These are phyloP conservation scores for Oleoguttula mirabilis DNA, from an alignment of 495 filamentous ascomycete species.

Conservation along the genomic window DNA sequence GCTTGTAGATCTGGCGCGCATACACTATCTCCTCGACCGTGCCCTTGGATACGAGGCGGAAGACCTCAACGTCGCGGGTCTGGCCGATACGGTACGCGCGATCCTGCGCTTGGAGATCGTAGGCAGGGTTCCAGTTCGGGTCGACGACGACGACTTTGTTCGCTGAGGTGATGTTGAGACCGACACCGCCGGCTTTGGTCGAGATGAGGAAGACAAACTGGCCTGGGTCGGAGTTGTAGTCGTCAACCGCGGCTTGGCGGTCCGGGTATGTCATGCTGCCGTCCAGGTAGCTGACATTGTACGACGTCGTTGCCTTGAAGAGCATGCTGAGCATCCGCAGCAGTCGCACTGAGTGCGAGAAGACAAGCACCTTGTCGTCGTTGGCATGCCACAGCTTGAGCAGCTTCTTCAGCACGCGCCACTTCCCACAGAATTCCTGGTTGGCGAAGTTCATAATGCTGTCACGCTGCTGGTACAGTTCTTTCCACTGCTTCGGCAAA, in stretches of 20 bases:
- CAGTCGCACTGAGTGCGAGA: conserved; percentile 78
- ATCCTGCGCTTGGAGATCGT: conserved; percentile 92
- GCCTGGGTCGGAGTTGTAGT: conserved; percentile 79
- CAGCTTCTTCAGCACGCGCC: conserved; percentile 81
- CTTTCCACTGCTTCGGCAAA: conserved; percentile 63
- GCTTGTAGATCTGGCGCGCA: conserved; percentile 95
- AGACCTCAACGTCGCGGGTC: conserved; percentile 86
- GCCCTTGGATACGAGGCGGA: conserved; percentile 80
- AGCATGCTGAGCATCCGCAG: conserved; percentile 76
- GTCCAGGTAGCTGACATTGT: conserved; percentile 84
- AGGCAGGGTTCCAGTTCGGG: conserved; percentile 93
- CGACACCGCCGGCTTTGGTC: conserved; percentile 80
- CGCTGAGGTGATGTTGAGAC: conserved; percentile 90
- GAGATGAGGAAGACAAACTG: conserved; percentile 96
- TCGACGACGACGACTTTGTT: conserved; percentile 98
- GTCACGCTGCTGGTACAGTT: conserved; percentile 63
- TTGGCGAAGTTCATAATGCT: conserved; percentile 74
- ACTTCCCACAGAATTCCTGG: conserved; percentile 91
- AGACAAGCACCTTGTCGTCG: conserved; percentile 87
- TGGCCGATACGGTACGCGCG: conserved; percentile 95
- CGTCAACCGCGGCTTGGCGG: conserved; percentile 62
- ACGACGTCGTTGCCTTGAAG: conserved; percentile 71
- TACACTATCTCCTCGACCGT: conserved; percentile 98
- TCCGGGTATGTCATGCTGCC: conserved; percentile 81
- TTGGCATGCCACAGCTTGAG: conserved; percentile 80